Conservation (phyloP, 2,329 filamentous ascomycete species). For the Beauveria sp. region DNA sequence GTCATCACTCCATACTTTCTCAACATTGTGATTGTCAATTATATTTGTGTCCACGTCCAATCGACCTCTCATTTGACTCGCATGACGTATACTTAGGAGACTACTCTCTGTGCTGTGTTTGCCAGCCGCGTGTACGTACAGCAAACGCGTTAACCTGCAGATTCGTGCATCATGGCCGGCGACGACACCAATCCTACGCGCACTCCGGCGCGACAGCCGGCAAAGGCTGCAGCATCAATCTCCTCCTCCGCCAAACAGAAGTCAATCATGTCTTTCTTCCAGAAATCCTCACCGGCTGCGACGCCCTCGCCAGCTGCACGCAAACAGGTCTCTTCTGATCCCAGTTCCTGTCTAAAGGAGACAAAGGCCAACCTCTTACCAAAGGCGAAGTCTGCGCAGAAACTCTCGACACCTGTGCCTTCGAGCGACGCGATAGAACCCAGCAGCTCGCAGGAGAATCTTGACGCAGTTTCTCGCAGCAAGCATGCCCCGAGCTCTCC, state of each 20-base stretch:
- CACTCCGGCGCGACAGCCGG: slow-evolving; percentile 24
- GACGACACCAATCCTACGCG: slow-evolving; percentile 22
- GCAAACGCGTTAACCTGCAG: slow-evolving; percentile 4
- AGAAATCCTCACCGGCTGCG: slow-evolving; percentile 31
- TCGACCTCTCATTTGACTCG: background rate
- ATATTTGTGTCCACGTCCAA: background rate
- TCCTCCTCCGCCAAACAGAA: slow-evolving; percentile 32
- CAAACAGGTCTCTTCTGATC: slow-evolving; percentile 25
- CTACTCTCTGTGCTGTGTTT: background rate
- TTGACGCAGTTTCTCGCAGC: slow-evolving; percentile 34
- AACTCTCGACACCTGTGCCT: slow-evolving; percentile 60
- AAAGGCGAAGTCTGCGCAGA: slow-evolving; percentile 21
- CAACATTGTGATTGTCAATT: background rate
- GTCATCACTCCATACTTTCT: background rate
- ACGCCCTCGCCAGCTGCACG: slow-evolving; percentile 25
- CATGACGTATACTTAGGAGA: no score
- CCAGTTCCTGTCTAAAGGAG: slow-evolving; percentile 32
- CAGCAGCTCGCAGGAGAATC: slow-evolving; percentile 61
- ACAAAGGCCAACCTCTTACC: slow-evolving; percentile 34
- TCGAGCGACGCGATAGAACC: slow-evolving; percentile 71
- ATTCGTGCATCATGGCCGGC: slow-evolving; percentile 21
- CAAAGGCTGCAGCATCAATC: slow-evolving; percentile 20
- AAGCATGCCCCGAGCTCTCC: slow-evolving; percentile 42
- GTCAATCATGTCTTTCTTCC: slow-evolving; percentile 38
- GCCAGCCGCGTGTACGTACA: background rate